These are phyloP conservation scores for Astrothelium subdiscretum DNA, from an alignment of 495 filamentous ascomycete species.

Conservation along the genomic window DNA sequence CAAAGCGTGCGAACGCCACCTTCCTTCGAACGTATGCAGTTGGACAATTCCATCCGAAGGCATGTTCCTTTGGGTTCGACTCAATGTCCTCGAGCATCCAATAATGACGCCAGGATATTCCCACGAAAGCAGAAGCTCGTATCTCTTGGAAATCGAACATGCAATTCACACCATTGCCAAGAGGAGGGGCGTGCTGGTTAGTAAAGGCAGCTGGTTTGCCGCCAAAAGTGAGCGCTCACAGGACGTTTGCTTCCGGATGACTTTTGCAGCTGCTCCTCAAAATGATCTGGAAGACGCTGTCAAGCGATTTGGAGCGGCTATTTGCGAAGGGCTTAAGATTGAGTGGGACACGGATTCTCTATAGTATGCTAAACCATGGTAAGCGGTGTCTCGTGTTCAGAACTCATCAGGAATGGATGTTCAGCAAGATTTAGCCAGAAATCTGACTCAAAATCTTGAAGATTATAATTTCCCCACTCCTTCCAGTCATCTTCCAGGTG, in stretches of 20 bases:
- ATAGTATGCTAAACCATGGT: neutral
- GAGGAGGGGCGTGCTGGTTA: conserved; percentile 5
- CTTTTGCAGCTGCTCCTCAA: conserved; percentile 8
- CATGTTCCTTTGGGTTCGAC: conserved; percentile 17
- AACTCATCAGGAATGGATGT: neutral
- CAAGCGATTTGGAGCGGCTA: neutral
- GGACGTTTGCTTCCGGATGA: conserved; percentile 10
- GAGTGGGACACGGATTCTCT: neutral
- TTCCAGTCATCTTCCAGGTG: neutral
- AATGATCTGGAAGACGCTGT: conserved; percentile 6
- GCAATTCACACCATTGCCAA: neutral
- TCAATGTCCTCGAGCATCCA: neutral
- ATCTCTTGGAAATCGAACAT: neutral
- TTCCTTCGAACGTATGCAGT: conserved; percentile 12
- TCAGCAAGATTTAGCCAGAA: neutral
- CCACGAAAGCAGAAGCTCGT: neutral
- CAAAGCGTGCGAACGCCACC: conserved; percentile 12
- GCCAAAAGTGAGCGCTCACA: neutral
- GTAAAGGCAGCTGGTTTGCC: conserved; percentile 4
- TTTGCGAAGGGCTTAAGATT: neutral
- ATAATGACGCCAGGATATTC: neutral
- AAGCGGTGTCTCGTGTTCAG: neutral
- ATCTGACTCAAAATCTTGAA: neutral
- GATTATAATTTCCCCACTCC: neutral
- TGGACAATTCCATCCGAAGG: conserved; percentile 14